Conservation (phyloP, 1,284 basidiomycete species). For the Tetrapyrgos nigripes region DNA sequence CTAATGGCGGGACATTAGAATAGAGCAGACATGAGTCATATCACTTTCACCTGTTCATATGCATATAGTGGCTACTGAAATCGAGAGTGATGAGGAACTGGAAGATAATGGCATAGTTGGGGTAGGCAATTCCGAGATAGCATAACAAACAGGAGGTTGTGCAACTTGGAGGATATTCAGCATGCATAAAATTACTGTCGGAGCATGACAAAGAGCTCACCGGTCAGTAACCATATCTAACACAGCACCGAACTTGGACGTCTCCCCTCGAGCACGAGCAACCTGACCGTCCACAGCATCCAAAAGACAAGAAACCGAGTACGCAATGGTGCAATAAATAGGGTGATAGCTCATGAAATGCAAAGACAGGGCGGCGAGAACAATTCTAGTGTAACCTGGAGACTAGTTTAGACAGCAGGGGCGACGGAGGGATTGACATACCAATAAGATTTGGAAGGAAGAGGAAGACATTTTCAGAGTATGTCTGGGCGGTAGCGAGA, state of each 20-base stretch:
- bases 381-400: slow-evolving; percentile 88
- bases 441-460: slow-evolving; percentile 98
- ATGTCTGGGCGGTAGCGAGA: slow-evolving; percentile 82
- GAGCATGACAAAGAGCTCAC: slow-evolving; percentile 48
- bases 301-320: slow-evolving; percentile 91
- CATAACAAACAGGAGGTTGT: slow-evolving; percentile 95
- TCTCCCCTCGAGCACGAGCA: slow-evolving; percentile 89
- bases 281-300: slow-evolving; percentile 97
- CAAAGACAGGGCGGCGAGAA: slow-evolving; percentile 90
- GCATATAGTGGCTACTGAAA: slow-evolving; percentile 99
- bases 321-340: slow-evolving; percentile 90
- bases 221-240: slow-evolving; percentile 99
- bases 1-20: slow-evolving; percentile 47
- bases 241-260: slow-evolving; percentile 97
- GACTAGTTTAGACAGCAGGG: not conserved
- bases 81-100: slow-evolving; percentile 97
- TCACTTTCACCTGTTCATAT: slow-evolving; percentile 93
- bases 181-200: not conserved
- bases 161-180: slow-evolving; percentile 62
- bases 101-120: slow-evolving; percentile 83
- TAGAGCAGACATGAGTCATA: not conserved
- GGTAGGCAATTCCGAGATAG: slow-evolving; percentile 93
- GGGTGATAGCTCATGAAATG: slow-evolving; percentile 97
- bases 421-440: slow-evolving; percentile 38
- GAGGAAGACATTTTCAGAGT: slow-evolving; percentile 93